Evolutionary conservation across 768 basidiomycete genomes (phyloP).

Genomic region (Galerina sulciceps): DNA sequence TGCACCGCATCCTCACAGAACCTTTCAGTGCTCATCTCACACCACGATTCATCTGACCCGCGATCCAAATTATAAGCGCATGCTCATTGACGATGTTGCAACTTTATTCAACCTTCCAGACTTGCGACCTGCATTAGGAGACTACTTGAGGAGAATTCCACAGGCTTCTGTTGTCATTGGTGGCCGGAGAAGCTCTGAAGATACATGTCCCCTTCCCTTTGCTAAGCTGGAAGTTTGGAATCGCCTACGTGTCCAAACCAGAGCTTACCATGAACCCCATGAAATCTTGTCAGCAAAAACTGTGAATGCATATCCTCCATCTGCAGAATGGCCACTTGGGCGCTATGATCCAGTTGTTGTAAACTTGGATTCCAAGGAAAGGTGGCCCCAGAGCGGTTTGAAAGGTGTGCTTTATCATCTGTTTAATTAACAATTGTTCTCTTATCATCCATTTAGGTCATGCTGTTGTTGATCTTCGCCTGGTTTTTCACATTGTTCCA

Average conservation of each 20-base stretch:
- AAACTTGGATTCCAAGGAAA: slow-evolving; percentile 9
- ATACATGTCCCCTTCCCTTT: slow-evolving; percentile 19
- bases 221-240: slow-evolving; percentile 31
- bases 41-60: slow-evolving; percentile 27
- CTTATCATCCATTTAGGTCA: slow-evolving; percentile 16
- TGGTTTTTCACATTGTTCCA: slow-evolving; percentile 12
- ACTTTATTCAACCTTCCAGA: slow-evolving; percentile 27
- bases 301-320: slow-evolving; percentile 24
- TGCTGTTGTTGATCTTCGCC: slow-evolving; percentile 10
- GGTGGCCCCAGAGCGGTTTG: slow-evolving; percentile 24
- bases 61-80: slow-evolving; percentile 16
- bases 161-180: slow-evolving; percentile 7
- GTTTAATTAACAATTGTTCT: not conserved
- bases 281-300: slow-evolving; percentile 21
- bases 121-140: slow-evolving; percentile 27
- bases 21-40: slow-evolving; percentile 2
- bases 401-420: slow-evolving; percentile 11
- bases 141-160: slow-evolving; percentile 14
- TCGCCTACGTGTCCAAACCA: slow-evolving; percentile 25
- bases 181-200: slow-evolving; percentile 6
- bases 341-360: slow-evolving; percentile 23
- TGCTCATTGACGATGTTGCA: slow-evolving; percentile 25
- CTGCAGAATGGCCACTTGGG: slow-evolving; percentile 21
- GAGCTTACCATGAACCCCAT: slow-evolving; percentile 23
- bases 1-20: not conserved